Evolutionary conservation across 441 rosid species (phyloP), one percentile per base, ranked within the genome.

Genomic region (Erysimum cheiri): DNA sequence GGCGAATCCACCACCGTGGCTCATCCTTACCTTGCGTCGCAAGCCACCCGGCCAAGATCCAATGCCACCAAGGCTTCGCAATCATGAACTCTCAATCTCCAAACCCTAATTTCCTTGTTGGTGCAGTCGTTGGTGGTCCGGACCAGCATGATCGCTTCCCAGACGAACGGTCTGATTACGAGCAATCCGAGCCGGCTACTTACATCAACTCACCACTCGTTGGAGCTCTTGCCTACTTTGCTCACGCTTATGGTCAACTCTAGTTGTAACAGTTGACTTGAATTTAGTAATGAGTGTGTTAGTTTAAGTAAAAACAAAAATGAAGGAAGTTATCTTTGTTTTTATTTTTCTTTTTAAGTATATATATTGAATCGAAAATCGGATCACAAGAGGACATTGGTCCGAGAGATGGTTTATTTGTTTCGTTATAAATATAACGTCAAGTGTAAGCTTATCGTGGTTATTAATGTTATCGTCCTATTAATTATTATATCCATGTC

Each of bases 201-300:
- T 88, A 88, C 58, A 87, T 88, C 63, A 88, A 87, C 36, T 82
- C 94, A 8, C 94, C 90, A 19, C 82, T 88, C 31, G 87, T 88
- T 11, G 93, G 90, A 28, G 78, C 87, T 0, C 80, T 88, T 62
- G 75, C 93, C 14, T 88, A 85, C 69, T 83, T 85, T 2, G 88
- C 88, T 61, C 97, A 89, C 79, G 81, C 97, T 3, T 93, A 78
- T 41, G 96, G 93, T 66, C 98, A 93, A 81, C 76, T 71, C 63
- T 71, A 76, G 47, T 33, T 31, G 64, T 44, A 24, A 52, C 1
- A n/a, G 55, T 64, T 56, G 61, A 41, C 29, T 57, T 13, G 7
- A 10, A 13, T 47, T 33, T 33, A 67, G 62, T 67, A 54, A 55
- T 29, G 69, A 57, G 40, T 40, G 57, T 63, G 22, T 41, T 48